Conservation (phyloP, 176 grass and related monocot genomes). For the Oryza australiensis region DNA sequence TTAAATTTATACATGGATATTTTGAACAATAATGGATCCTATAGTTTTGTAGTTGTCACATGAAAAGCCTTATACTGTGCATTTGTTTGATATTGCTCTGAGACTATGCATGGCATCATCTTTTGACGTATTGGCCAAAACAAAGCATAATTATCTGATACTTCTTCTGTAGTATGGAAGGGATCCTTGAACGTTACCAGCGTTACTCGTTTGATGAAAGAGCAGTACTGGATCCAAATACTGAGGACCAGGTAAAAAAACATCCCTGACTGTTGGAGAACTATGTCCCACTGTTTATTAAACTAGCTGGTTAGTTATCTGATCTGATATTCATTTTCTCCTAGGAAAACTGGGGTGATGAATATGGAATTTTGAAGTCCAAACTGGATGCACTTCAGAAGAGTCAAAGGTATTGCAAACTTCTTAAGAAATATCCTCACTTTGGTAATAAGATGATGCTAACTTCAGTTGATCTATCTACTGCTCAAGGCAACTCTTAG, state of each 20-base stretch:
- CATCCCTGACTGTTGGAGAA: background rate
- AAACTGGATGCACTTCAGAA: slow-evolving; percentile 73
- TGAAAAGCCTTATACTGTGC: background rate
- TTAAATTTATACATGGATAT: too few species aligned
- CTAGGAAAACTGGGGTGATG: slow-evolving; percentile 65
- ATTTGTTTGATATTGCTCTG: background rate
- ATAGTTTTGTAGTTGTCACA: background rate
- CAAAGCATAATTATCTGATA: background rate
- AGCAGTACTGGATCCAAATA: slow-evolving; percentile 52
- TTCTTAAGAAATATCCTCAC: slow-evolving; percentile 13
- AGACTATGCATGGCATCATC: background rate
- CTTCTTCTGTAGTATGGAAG: slow-evolving; percentile 67
- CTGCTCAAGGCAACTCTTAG: slow-evolving; percentile 69
- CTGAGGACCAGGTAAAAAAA: slow-evolving; percentile 56
- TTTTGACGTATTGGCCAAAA: background rate
- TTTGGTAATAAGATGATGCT: slow-evolving; percentile 4
- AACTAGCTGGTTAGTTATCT: slow-evolving; percentile 8
- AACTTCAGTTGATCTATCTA: background rate
- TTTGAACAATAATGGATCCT: background rate
- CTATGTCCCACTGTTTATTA: background rate
- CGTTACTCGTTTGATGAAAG: slow-evolving; percentile 72
- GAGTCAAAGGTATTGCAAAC: slow-evolving; percentile 61
- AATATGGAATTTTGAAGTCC: slow-evolving; percentile 56
- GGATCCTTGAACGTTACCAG: slow-evolving; percentile 77
- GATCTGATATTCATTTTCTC: slow-evolving; percentile 9